Evolutionary conservation across 305 asterid genomes (phyloP), one percentile per base, ranked within the genome.

Genomic region (Solanum hybrid): DNA sequence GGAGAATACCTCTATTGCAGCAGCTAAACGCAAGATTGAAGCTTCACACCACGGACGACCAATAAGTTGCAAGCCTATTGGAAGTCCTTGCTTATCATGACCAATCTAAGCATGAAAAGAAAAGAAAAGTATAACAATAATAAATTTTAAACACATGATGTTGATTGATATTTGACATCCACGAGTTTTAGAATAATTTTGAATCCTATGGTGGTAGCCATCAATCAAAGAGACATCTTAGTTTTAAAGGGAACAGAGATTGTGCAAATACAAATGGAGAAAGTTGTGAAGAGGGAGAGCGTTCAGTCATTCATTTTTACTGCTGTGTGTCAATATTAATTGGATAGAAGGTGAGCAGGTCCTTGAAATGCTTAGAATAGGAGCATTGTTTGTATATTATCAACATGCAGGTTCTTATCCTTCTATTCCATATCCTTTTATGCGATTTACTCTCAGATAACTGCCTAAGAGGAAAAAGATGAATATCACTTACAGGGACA

Each of bases 31-130:
- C 91, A 96, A 92, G 84, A 96, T 76, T 60, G 99, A 93, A 90
- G 99, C 98, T 92, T 96, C 99, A 88, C 96, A 90, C 99, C 99
- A 98, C 24, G 99, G 99, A 38, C 98, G 98, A 26, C 99, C 99
- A 22, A 98, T 94, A 91, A 98, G 91, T 91, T 98, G 99, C 79
- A 98, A 89, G 81, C 99, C 99, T 32, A 98, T 95, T 7, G 99
- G 99, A 34, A 98, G 98, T 87, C 99, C 99, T 91, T 96, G 95
- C 92, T 95, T 96, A 88, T 98, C 99, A 85, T 96, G 97, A 82
- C 99, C 99, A 79, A 98, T 94, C 99, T 98, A 90, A 79, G 86
- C 77, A 90, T 35, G 35, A 56, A 81, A 31, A 17, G 45, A 42
- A 82, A 82, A 45, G 87, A 84, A 56, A 84, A 29, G 87, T 56